Conservation (phyloP, 1,139 yeast species). For the Candida sanyaensis region DNA sequence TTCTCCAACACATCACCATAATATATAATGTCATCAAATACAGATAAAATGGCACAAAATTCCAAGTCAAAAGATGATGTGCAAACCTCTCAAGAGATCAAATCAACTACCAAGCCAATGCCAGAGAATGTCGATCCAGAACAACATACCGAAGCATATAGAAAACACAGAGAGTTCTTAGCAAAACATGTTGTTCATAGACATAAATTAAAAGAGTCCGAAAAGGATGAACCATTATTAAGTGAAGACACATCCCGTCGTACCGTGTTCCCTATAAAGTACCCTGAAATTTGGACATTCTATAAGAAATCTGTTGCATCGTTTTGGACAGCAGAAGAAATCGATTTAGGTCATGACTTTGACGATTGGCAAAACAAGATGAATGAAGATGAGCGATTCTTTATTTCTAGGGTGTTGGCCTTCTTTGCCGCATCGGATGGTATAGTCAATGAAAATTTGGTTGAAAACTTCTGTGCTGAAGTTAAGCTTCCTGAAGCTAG, state of each 20-base stretch:
- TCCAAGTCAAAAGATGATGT: constrained; percentile 42
- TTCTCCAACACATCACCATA: background rate
- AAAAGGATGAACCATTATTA: constrained; percentile 87
- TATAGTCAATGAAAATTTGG: constrained; percentile 94
- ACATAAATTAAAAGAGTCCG: constrained; percentile 68
- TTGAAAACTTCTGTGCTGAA: constrained; percentile 95
- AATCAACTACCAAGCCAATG: constrained; percentile 17
- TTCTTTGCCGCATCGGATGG: constrained; percentile 98
- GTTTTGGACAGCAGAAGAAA: constrained; percentile 99
- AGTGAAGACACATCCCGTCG: constrained; percentile 86
- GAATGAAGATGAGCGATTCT: constrained; percentile 87
- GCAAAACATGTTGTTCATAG: constrained; percentile 66
- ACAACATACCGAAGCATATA: constrained; percentile 16
- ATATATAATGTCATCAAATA: constrained; percentile 10
- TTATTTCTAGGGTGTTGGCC: constrained; percentile 91
- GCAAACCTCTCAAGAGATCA: constrained; percentile 27
- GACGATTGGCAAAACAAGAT: constrained; percentile 86
- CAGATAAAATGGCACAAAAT: constrained; percentile 47
- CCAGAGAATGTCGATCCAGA: constrained; percentile 20
- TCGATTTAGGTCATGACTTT: constrained; percentile 88
- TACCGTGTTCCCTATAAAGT: constrained; percentile 95
- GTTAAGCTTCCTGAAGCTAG: constrained; percentile 98
- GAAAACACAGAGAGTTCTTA: constrained; percentile 56
- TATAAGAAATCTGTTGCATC: constrained; percentile 99
- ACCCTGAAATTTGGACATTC: constrained; percentile 98